Percentiles rank a stretch among this genome's conserved stretches.
These are phyloP conservation scores for Magnaporthiopsis poae DNA, from an alignment of 2,329 filamentous ascomycete species.

Conservation along the genomic window DNA sequence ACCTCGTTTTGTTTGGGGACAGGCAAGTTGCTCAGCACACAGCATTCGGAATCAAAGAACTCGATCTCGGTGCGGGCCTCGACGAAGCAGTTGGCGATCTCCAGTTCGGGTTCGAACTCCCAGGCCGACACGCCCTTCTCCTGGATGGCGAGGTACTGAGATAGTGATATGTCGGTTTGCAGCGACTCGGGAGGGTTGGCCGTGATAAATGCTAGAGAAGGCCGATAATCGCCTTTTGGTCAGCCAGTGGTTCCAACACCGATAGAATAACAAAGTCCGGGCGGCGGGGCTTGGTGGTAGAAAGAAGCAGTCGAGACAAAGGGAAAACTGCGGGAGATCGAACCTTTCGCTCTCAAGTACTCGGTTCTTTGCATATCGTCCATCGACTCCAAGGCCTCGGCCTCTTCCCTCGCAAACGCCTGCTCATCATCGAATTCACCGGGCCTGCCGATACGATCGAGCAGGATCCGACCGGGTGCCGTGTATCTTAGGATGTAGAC, in stretches of 20 bases:
- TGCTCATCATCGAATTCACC: slow-evolving; percentile 98
- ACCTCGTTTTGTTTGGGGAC: slow-evolving; percentile 98
- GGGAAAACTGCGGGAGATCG: slow-evolving; percentile 14
- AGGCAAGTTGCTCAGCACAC: slow-evolving; percentile 90
- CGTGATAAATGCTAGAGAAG: slow-evolving; percentile 68
- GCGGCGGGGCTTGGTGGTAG: background rate
- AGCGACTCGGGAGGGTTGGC: slow-evolving; percentile 90
- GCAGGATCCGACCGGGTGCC: slow-evolving; percentile 73
- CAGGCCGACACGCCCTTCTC: slow-evolving; percentile 99
- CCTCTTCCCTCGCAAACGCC: slow-evolving; percentile 85
- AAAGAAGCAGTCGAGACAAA: background rate
- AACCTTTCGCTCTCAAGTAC: slow-evolving; percentile 92
- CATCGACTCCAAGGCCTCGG: slow-evolving; percentile 88
- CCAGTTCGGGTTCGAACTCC: slow-evolving; percentile 98
- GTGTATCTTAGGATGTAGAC: slow-evolving; percentile 95
- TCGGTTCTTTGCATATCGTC: slow-evolving; percentile 83
- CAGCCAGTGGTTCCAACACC: background rate
- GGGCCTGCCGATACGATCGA: slow-evolving; percentile 84
- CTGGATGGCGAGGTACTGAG: slow-evolving; percentile 94
- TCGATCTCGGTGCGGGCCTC: slow-evolving; percentile 94
- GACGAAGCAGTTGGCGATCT: slow-evolving; percentile 98
- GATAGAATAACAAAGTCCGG: background rate
- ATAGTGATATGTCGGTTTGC: slow-evolving; percentile 93
- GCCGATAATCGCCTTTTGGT: background rate
- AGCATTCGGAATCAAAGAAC: slow-evolving; percentile 96